These are phyloP conservation scores for Leccinum variicolor DNA, from an alignment of 768 basidiomycete species.

Conservation along the genomic window DNA sequence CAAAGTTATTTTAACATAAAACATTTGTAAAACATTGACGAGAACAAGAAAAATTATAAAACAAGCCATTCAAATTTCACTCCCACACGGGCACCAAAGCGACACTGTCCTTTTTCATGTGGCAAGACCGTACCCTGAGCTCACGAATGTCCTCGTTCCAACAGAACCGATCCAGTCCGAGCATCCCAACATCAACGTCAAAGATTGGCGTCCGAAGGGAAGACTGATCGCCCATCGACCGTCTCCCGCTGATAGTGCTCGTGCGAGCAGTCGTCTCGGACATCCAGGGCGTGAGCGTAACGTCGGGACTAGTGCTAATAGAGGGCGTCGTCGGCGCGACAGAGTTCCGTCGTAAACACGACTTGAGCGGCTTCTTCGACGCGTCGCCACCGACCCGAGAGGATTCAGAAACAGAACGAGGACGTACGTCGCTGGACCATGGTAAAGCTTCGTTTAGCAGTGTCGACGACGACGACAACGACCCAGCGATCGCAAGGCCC, in stretches of 20 bases:
- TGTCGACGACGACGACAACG: background rate
- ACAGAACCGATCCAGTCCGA: conserved; percentile 24
- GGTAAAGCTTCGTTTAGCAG: background rate
- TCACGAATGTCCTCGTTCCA: conserved; percentile 19
- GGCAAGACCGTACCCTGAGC: conserved; percentile 4
- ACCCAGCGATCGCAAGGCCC: conserved; percentile 6
- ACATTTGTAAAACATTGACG: background rate
- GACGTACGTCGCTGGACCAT: background rate
- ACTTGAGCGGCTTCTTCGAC: conserved; percentile 8
- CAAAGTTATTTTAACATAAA: background rate
- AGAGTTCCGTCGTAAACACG: conserved; percentile 10
- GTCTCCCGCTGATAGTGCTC: background rate
- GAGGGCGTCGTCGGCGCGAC: background rate
- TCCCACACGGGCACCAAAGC: conserved; percentile 20
- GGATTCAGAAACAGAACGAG: background rate
- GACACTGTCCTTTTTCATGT: conserved; percentile 21
- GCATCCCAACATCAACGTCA: conserved; percentile 20
- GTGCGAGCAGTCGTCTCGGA: conserved; percentile 4
- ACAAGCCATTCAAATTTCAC: too few species aligned
- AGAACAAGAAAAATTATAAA: too few species aligned
- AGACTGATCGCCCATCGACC: conserved; percentile 5
- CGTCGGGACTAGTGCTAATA: background rate
- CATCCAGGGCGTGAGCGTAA: background rate
- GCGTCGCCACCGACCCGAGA: background rate
- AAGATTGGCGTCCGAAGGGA: conserved; percentile 17